Conservation (phyloP, 805 yeast genomes). For the Hyphopichia homilentoma region DNA sequence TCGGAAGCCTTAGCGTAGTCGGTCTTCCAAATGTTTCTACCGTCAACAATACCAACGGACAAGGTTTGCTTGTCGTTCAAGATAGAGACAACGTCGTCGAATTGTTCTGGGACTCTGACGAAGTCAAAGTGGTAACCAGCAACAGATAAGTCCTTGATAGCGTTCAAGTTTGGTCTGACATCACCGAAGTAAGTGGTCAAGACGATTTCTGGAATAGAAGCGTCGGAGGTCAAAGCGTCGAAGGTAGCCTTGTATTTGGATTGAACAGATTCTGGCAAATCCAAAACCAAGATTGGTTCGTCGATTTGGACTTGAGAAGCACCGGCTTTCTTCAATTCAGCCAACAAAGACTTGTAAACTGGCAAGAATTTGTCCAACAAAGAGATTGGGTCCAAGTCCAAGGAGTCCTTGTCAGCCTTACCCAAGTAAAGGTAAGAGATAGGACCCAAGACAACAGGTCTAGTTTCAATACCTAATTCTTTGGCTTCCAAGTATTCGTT, state of each 20-base stretch:
- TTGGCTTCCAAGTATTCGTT: slow-evolving; percentile 98
- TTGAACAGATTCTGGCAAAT: slow-evolving; percentile 79
- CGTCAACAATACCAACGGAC: slow-evolving; percentile 96
- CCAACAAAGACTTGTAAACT: slow-evolving; percentile 83
- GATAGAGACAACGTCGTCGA: slow-evolving; percentile 71
- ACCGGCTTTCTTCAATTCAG: slow-evolving; percentile 90
- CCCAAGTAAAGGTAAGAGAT: slow-evolving; percentile 92
- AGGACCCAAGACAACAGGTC: slow-evolving; percentile 97
- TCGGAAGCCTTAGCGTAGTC: slow-evolving; percentile 84
- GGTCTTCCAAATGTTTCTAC: slow-evolving; percentile 99
- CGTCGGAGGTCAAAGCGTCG: slow-evolving; percentile 63
- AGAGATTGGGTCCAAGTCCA: slow-evolving; percentile 90
- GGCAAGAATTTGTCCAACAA: slow-evolving; percentile 88
- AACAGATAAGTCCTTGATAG: slow-evolving; percentile 88
- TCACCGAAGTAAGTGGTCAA: slow-evolving; percentile 97
- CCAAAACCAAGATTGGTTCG: slow-evolving; percentile 95
- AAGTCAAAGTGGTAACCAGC: slow-evolving; percentile 96
- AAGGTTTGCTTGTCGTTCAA: slow-evolving; percentile 69
- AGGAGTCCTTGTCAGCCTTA: slow-evolving; percentile 97
- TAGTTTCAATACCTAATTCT: slow-evolving; percentile 91
- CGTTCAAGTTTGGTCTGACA: slow-evolving; percentile 91
- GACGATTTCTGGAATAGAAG: slow-evolving; percentile 71
- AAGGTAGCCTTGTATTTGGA: slow-evolving; percentile 87
- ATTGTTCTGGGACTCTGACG: slow-evolving; percentile 94
- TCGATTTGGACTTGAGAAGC: slow-evolving; percentile 94